Conservation (phyloP, 768 basidiomycete genomes). For the Panaeolus cyanescens region DNA sequence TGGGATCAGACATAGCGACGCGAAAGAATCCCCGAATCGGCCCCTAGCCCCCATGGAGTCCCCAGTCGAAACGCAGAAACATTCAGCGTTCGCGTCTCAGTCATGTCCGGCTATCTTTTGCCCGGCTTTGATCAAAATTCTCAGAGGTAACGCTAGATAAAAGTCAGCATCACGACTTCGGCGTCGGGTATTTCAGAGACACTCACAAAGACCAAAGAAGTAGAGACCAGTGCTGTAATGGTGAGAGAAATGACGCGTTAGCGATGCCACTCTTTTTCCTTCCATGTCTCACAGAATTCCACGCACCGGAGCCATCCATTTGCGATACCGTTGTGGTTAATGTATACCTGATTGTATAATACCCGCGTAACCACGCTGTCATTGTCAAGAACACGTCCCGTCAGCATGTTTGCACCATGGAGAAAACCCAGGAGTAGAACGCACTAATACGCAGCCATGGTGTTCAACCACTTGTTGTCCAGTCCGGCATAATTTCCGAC, state of each 20-base stretch:
- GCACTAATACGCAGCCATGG: conserved; percentile 31
- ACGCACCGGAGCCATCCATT: conserved; percentile 7
- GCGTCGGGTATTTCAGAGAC: not conserved
- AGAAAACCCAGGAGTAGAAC: conserved; percentile 6
- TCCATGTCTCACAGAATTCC: not conserved
- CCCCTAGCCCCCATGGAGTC: too few species aligned
- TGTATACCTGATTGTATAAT: conserved; percentile 31
- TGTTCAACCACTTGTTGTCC: conserved; percentile 30
- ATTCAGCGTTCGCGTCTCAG: not conserved
- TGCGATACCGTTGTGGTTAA: conserved; percentile 14
- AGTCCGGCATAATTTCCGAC: conserved; percentile 32
- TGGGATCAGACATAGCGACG: too few species aligned
- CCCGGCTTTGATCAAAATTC: conserved; percentile 22
- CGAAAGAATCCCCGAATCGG: too few species aligned
- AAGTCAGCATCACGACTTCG: not conserved
- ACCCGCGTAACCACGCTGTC: conserved; percentile 22
- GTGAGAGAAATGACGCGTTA: not conserved
- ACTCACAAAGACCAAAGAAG: conserved; percentile 24
- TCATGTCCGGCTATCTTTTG: conserved; percentile 6
- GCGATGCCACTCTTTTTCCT: not conserved
- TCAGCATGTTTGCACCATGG: not conserved
- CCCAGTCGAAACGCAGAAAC: not conserved
- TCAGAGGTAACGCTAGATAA: conserved; percentile 20
- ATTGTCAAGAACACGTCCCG: conserved; percentile 2
- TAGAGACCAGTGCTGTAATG: conserved; percentile 13